phyloP scores from a whole-genome alignment of 148 eudicot species.

The Amaranthus cruentus region DNA sequence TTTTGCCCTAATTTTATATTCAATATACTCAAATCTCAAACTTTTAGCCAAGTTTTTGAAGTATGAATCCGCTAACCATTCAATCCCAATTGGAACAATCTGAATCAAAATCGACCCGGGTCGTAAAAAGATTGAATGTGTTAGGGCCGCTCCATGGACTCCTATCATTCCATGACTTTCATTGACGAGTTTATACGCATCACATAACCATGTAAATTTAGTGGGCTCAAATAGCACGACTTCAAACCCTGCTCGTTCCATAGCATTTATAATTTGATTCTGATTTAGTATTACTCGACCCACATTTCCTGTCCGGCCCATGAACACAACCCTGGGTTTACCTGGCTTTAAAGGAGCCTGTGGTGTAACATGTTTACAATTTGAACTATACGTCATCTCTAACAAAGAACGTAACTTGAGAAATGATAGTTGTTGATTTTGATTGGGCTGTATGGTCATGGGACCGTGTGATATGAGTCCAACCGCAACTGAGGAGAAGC shows the following conservation, averaged over 20 bases:
- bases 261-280: slow-evolving; percentile 18
- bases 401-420: slow-evolving; percentile 37
- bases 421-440: slow-evolving; percentile 23
- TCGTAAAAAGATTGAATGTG: slow-evolving; percentile 45
- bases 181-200: slow-evolving; percentile 34
- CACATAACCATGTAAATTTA: slow-evolving; percentile 30
- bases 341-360: slow-evolving; percentile 16
- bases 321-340: slow-evolving; percentile 38
- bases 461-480: slow-evolving; percentile 52
- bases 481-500: slow-evolving; percentile 41
- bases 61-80: slow-evolving; percentile 40
- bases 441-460: slow-evolving; percentile 42
- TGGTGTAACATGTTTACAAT: slow-evolving; percentile 2
- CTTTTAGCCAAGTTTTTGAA: slow-evolving; percentile 41
- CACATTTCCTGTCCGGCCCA: slow-evolving; percentile 25
- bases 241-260: slow-evolving; percentile 43
- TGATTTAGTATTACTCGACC: slow-evolving; percentile 43
- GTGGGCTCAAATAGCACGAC: slow-evolving; percentile 44
- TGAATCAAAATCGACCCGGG: slow-evolving; percentile 45
- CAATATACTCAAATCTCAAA: slow-evolving; percentile 43
- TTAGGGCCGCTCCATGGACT: slow-evolving; percentile 54
- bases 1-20: slow-evolving; percentile 38
- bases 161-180: slow-evolving; percentile 52
- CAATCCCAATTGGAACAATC: slow-evolving; percentile 49
- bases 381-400: slow-evolving; percentile 27